Base-by-base conservation (phyloP, 2,329 filamentous ascomycete species). In the Exophiala mesophila region DNA sequence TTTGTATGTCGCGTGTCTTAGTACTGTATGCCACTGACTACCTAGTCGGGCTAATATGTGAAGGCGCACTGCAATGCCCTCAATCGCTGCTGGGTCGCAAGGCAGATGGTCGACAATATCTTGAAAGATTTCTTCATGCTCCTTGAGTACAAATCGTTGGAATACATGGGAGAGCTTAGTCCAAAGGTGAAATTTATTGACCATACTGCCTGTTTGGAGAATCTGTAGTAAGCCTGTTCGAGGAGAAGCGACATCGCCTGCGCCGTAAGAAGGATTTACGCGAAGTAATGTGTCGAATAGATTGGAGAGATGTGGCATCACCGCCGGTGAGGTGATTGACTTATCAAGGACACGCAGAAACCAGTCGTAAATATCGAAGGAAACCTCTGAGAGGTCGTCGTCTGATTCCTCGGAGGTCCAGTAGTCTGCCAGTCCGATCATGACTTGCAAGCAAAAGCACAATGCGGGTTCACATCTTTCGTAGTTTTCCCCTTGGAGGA, bases 1-100 rank as follows among this genome's bases (percentile, higher is more conserved):
- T 61, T 92, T 85, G 61, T 96, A 98, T 13, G 94, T 85, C 52
- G 88, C 88, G 51, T 85, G 80, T 38, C 89, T 82, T 31, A 96
- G 73, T 15, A 97, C 72, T 1, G 89, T 94, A 45, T 88, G 82
- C 86, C 90, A 97, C 37, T 72, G 69, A 20, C 87, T 85, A 17
- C 85, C 92, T 44, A 98, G 68, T 41, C 80, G 80, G 1, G 84
- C 78, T 8, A 97, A 68, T 6, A 87, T 78, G 49, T 85, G 77
- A 2, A 97, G 68, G 4, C 92, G 82, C 50, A 94, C 77, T 1
- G 88, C 86, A 53, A 97, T 90, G 0, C 88, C 90, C 63, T 96
- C 89, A 9, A 74, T 66, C 63, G 81, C 82, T 21, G 80, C 77
- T 3, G 76, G 69, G 50, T 94, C 80, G 3, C 73, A 74, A 0